Evolutionary conservation across 2,329 filamentous ascomycete species (phyloP).

Genomic region (Mariannaea sp.): DNA sequence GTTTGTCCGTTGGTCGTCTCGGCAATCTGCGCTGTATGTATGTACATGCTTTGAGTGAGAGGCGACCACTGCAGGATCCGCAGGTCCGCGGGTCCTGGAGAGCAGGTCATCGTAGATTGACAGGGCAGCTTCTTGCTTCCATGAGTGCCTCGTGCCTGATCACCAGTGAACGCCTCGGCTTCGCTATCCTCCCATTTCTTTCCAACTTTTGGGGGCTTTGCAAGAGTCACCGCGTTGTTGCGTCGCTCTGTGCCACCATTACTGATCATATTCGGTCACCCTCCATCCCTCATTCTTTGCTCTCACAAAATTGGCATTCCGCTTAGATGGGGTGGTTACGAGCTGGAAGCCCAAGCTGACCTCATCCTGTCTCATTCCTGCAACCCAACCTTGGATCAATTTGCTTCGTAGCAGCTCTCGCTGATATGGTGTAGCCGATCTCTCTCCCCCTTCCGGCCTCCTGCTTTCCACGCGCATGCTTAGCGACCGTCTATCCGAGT

Average conservation of each 20-base stretch:
- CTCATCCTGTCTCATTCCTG: slow-evolving; percentile 30
- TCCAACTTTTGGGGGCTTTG: not conserved
- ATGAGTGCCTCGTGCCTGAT: slow-evolving; percentile 20
- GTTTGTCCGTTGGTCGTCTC: slow-evolving; percentile 14
- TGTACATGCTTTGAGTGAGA: slow-evolving; percentile 16
- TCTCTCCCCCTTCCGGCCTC: slow-evolving; percentile 25
- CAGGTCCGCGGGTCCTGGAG: not conserved
- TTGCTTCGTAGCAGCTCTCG: slow-evolving; percentile 19
- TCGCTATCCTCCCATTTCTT: slow-evolving; percentile 11
- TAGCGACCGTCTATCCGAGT: slow-evolving; percentile 36
- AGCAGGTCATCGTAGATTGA: not conserved
- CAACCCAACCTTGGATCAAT: slow-evolving; percentile 20
- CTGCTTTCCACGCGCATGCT: slow-evolving; percentile 21
- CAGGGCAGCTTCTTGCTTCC: not conserved
- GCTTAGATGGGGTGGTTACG: slow-evolving; percentile 21
- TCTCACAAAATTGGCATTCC: too few species aligned
- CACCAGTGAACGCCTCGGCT: slow-evolving; percentile 12
- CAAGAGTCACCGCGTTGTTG: slow-evolving; percentile 2
- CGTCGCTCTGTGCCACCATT: slow-evolving; percentile 16
- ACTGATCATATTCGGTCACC: too few species aligned
- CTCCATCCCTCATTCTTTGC: too few species aligned
- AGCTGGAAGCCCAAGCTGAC: slow-evolving; percentile 25
- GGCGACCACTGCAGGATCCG: slow-evolving; percentile 8
- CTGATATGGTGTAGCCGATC: slow-evolving; percentile 34
- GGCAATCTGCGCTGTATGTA: slow-evolving; percentile 12